Base-by-base conservation (phyloP, 2,329 filamentous ascomycete species). In the Fusarium sambucinum region DNA sequence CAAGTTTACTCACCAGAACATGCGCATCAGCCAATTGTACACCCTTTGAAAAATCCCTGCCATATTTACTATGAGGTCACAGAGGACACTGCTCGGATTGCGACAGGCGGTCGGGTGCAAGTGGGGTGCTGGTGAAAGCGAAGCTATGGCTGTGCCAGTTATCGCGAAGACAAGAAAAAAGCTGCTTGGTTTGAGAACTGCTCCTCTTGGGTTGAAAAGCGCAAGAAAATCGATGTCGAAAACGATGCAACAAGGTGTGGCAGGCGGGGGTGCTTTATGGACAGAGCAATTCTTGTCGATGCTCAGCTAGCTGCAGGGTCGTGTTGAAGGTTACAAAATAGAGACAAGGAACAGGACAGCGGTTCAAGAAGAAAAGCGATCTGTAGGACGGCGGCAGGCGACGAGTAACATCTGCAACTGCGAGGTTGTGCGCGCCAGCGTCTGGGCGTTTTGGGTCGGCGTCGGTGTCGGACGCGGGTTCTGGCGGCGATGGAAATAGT, bases 11-110 rank as follows among this genome's bases (percentile, higher is more conserved):
- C 77, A 98, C 95, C 96, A 99, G 83, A 99, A 98, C 77, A 96
- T 92, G 85, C 95, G 91, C 83, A 99, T 84, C 80, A 98, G 86
- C 95, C 95, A 98, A 88, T 98, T 96, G 86, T 98, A 98, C 80
- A 99, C 90, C 83, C 90, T 91, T 78, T 91, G 92, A 82, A 99
- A 97, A 79, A 99, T 84, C 74, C 93, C 92, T 76, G 93, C 92
- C 94, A 98, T 98, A 44, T 81, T 75, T 62, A 62, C 63, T 69
- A 57, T 71, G 65, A 58, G 59, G 56, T 44, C 54, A 61, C 72
- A 55, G 56, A 69, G 54, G 38, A 61, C 53, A 63, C 61, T 69
- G 55, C 37, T 73, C 67, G 66, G 58, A 66, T 62, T 65, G 66
- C 51, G 59, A 67, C 55, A 70, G 68, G 65, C 58, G 59, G 66